Evolutionary conservation across 495 filamentous ascomycete species (phyloP).

Genomic region (Daldinia childiae): DNA sequence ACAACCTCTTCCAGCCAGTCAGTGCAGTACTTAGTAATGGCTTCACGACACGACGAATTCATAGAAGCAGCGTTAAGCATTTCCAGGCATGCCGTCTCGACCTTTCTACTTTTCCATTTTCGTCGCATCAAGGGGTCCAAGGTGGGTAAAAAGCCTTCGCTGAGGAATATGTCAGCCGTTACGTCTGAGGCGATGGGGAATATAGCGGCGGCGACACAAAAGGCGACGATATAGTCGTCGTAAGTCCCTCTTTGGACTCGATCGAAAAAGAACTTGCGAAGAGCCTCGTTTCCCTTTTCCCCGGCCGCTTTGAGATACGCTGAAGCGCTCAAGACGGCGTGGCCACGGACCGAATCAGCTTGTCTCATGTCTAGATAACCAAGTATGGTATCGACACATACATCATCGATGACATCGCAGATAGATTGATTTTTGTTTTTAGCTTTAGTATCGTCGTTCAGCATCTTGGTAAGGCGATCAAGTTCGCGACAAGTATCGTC

Average conservation of each 20-base stretch:
- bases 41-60: constrained; percentile 77
- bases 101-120: constrained; percentile 76
- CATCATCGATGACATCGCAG: constrained; percentile 74
- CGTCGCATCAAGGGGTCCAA: constrained; percentile 75
- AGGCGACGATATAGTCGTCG: constrained; percentile 74
- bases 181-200: constrained; percentile 83
- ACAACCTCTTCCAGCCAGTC: constrained; percentile 85
- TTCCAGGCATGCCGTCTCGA: constrained; percentile 84
- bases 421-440: constrained; percentile 57
- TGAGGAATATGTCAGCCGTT: constrained; percentile 79
- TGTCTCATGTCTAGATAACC: constrained; percentile 80
- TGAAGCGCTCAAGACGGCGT: constrained; percentile 78
- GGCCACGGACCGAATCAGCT: constrained; percentile 70
- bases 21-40: constrained; percentile 79
- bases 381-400: constrained; percentile 81
- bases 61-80: constrained; percentile 92
- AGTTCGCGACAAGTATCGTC: constrained; percentile 61
- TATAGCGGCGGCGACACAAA: constrained; percentile 85
- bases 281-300: constrained; percentile 69
- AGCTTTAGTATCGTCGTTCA: constrained; percentile 56
- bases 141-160: constrained; percentile 77
- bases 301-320: constrained; percentile 82
- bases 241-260: constrained; percentile 60
- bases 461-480: constrained; percentile 59
- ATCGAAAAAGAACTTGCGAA: constrained; percentile 71